Evolutionary conservation across 2,329 filamentous ascomycete genomes (phyloP), one percentile per base, ranked within the genome.

Genomic region (Calonectria naviculata): DNA sequence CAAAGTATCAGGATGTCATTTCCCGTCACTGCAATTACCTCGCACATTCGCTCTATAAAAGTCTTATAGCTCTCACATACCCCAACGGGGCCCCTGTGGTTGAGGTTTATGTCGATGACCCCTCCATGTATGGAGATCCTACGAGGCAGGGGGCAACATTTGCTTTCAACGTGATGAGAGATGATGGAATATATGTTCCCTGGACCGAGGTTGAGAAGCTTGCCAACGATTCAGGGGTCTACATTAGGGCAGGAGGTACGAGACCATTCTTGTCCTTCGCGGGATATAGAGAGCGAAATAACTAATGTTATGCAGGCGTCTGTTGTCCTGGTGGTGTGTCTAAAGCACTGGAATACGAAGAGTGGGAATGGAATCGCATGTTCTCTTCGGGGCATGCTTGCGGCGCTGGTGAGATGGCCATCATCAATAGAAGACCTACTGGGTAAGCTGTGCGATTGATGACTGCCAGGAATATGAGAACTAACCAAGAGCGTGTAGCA

Each of bases 121-220:
- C 17, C 78, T 62, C 56, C 36, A 71, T 84, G 10, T 91, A 89
- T 60, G 87, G 85, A 5, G 86, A 91, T 75, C 76, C 88, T 0
- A 81, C 76, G 19, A 85, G 85, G 24, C 90, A 92, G 78, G 91
- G 91, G 2, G 87, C 90, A 1, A 92, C 89, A 0, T 83, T 93
- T 26, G 89, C 91, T 2, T 92, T 93, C 81, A 93, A 93, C 72
- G 81, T 93, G 15, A 80, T 87, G 29, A 81, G 81, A n/a, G 78
- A 85, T 4, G 85, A 89, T 68, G 90, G 90, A 1, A 81, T 81
- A 1, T 87, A 89, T 74, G 81, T 92, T 34, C 85, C 88, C 0
- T 92, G 91, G 76, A 86, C 85, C 2, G 85, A 88, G 2, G 89
- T 92, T n/a, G 91, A 93, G 80, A 83, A 83, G 36, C 81, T 87